phyloP scores from a whole-genome alignment of 768 basidiomycete genomes.

The Lentinula detonsa region DNA sequence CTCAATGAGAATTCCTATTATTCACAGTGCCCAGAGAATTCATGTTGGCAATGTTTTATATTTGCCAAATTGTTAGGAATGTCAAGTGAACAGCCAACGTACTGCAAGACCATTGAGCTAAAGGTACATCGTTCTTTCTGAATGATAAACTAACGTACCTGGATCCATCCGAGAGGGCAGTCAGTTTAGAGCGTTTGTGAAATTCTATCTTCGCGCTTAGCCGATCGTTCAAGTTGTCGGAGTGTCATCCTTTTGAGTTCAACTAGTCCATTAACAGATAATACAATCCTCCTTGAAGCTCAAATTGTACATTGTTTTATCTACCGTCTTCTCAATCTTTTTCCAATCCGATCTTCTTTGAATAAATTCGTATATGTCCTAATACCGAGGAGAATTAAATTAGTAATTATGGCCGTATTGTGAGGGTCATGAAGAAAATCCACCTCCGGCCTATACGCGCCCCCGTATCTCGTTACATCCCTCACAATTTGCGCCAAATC shows the following conservation, averaged over 20 bases:
- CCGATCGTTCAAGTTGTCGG: too few species aligned
- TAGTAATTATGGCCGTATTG: neutral
- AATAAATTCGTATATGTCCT: conserved; percentile 96
- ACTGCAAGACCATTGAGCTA: too few species aligned
- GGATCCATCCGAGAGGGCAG: too few species aligned
- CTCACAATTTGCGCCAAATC: conserved; percentile 94
- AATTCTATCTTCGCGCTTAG: too few species aligned
- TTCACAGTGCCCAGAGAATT: too few species aligned
- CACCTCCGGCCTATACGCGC: conserved; percentile 91
- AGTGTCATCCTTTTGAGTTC: neutral
- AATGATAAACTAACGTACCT: too few species aligned
- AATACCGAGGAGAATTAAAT: neutral
- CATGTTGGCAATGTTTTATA: too few species aligned
- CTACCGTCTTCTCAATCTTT: conserved; percentile 94
- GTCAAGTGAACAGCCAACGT: too few species aligned
- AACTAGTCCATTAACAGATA: conserved; percentile 24
- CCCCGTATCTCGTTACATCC: conserved; percentile 94
- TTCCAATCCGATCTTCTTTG: conserved; percentile 96
- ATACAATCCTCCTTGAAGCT: conserved; percentile 92
- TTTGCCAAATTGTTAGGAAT: too few species aligned
- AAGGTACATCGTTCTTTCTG: too few species aligned
- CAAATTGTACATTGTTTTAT: conserved; percentile 91
- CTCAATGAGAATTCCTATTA: too few species aligned
- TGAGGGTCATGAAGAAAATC: conserved; percentile 8
- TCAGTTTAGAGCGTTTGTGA: too few species aligned